Conservation (phyloP, 2,329 filamentous ascomycete genomes). For the Escovopsis sp. region DNA sequence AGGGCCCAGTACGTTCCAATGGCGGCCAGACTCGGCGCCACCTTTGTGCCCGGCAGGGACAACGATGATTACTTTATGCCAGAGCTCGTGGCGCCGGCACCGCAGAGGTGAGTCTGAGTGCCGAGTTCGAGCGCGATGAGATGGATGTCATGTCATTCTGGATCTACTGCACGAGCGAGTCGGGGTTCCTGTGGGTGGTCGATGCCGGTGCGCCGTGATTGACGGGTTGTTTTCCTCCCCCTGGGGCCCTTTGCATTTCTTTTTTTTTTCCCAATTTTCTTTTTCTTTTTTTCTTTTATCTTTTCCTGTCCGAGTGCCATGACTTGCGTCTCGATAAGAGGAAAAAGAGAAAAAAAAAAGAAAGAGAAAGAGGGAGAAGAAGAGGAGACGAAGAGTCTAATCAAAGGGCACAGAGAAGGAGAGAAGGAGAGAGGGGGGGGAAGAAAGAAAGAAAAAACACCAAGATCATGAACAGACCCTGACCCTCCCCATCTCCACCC, state of each 20-base stretch:
- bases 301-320: not conserved
- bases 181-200: no score
- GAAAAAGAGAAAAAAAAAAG: no score
- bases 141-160: not conserved
- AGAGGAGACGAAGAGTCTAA: no score
- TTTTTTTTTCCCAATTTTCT: not conserved
- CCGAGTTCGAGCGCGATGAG: no score
- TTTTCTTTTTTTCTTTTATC: not conserved
- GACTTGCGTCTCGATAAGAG: not conserved
- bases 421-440: no score
- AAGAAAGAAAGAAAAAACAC: no score
- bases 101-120: slow-evolving; percentile 35
- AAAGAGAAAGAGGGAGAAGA: no score
- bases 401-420: no score
- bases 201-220: no score
- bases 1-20: slow-evolving; percentile 10
- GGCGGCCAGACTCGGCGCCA: slow-evolving; percentile 31
- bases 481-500: slow-evolving; percentile 1
- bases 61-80: slow-evolving; percentile 46
- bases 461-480: no score
- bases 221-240: slow-evolving; percentile 4
- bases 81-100: slow-evolving; percentile 41
- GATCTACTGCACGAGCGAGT: no score
- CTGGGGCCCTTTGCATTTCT: slow-evolving; percentile 5
- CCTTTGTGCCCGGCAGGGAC: slow-evolving; percentile 42